Evolutionary conservation across 148 eudicot species (phyloP), one percentile per base, ranked within the genome.

Genomic region (Amaranthus hypochondriacus): DNA sequence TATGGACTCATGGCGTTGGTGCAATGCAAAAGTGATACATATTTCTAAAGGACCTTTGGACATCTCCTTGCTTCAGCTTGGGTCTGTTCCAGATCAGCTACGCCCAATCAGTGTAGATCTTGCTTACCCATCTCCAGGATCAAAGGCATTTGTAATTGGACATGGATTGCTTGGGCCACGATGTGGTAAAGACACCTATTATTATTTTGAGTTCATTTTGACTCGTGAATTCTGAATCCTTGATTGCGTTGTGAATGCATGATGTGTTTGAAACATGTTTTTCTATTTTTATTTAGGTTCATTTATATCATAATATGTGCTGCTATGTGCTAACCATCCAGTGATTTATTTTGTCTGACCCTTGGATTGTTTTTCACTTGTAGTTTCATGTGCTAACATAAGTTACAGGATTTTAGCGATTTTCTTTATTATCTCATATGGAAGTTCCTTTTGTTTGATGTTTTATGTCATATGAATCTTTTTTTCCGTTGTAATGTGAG

Each of bases 111-210:
- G 51, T 70, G 73, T 81, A 76, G 90, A 95, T 70, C 78, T 86
- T 60, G 70, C 82, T 51, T 79, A 85, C 79, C 99, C 93, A 52
- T 79, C 83, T 49, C 87, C 83, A 55, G 99, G 99, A 74, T 92
- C 96, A 72, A 84, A 86, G 82, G 92, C 87, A 49, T 90, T 77
- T 78, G 91, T 95, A 64, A 80, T 92, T 76, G 99, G 99, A 44
- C 97, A 95, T 77, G 99, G 97, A 49, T 78, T 95, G 62, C 89
- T 95, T 75, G 99, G 99, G 67, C 97, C 99, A 71, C 90, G 91
- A 71, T 88, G 89, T 72, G 94, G 99, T 95, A 83, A 83, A 80
- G 56, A 6, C 47, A 48, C 55, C 64, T 63, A 7, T 66, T 61
- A 10, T 58, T 63, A 60, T 7, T 54, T 76, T 49, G n/a, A 54